Base-by-base conservation (phyloP, 345 rosid species). In the Citrus inodora region DNA sequence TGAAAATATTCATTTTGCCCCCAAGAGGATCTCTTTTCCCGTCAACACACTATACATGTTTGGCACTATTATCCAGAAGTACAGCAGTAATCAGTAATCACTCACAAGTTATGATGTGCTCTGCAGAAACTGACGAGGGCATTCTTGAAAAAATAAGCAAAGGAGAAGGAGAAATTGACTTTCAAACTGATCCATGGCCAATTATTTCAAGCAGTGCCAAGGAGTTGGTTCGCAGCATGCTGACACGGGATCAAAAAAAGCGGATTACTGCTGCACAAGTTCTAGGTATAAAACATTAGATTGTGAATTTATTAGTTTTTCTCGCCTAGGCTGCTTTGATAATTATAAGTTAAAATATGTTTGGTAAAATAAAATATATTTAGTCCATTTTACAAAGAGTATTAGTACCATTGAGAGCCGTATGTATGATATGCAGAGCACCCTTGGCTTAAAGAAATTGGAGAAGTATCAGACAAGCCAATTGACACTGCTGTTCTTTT, bases 401-500 rank as follows among this genome's bases (percentile, higher is more conserved):
- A 51, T 51, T 0, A 17, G 7, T 4, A 51, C 56, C 56, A 51
- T 16, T 5, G 56, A 51, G 0, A 51, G 22, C 56, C 22, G 19
- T 55, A 25, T 30, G 6, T 32, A 14, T 78, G 60, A 30, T 61
- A 59, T 77, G 81, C 73, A 92, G 93, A 90, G 80, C 93, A 90
- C 80, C 92, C 91, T 25, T 92, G 96, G 92, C 80, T 90, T 78
- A 87, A 81, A 77, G 95, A 87, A 78, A 93, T 86, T 71, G 94
- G 96, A 78, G 86, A 82, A 66, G 95, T 97, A 76, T 89, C 97
- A 17, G 98, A 95, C 88, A 93, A 87, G 88, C 97, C 94, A 28
- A 86, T 93, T 78, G 98, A 92, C 68, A 90, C 84, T 83, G 98
- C 98, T n/a, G 99, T 93, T 40, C 90, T 94, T 37, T 86, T 92